Evolutionary conservation across 768 basidiomycete species (phyloP).

Genomic region (Boletales sp.): DNA sequence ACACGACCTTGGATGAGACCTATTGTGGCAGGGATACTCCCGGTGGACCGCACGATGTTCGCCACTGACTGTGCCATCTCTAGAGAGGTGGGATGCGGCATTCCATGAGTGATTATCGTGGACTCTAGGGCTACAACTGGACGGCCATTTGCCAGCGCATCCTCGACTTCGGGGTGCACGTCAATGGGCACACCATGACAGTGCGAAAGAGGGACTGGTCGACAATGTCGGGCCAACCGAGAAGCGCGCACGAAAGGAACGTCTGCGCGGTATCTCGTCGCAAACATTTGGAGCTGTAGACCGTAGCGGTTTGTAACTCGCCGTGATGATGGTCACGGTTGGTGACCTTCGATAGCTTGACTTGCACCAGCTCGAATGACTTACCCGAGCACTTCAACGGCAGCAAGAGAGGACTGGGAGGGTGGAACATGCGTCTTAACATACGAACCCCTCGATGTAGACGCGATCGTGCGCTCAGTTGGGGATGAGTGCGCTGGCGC

Average conservation of each 20-base stretch:
- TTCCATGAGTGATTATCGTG: slow-evolving; percentile 89
- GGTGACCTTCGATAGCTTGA: neutral
- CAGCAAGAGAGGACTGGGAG: slow-evolving; percentile 24
- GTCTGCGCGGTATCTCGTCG: slow-evolving; percentile 3
- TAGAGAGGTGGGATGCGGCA: slow-evolving; percentile 78
- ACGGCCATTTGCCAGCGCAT: slow-evolving; percentile 61
- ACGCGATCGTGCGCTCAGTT: slow-evolving; percentile 59
- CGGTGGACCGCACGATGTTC: slow-evolving; percentile 64
- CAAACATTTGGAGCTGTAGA: slow-evolving; percentile 12
- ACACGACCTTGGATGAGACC: slow-evolving; percentile 79
- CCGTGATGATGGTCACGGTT: neutral
- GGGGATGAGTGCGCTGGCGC: slow-evolving; percentile 66
- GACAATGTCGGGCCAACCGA: slow-evolving; percentile 4
- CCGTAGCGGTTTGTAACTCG: neutral
- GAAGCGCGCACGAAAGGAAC: neutral
- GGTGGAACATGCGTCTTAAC: slow-evolving; percentile 48
- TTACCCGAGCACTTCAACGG: slow-evolving; percentile 24
- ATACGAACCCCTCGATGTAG: slow-evolving; percentile 52
- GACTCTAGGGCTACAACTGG: slow-evolving; percentile 92
- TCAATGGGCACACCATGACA: slow-evolving; percentile 43
- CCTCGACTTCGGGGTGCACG: slow-evolving; percentile 77
- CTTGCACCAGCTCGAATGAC: slow-evolving; percentile 12
- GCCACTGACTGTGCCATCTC: slow-evolving; percentile 72
- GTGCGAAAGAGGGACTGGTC: slow-evolving; percentile 2
- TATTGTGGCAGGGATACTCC: slow-evolving; percentile 88